These are phyloP conservation scores for Chaetomium fimeti DNA, from an alignment of 495 filamentous ascomycete genomes.

Conservation along the genomic window DNA sequence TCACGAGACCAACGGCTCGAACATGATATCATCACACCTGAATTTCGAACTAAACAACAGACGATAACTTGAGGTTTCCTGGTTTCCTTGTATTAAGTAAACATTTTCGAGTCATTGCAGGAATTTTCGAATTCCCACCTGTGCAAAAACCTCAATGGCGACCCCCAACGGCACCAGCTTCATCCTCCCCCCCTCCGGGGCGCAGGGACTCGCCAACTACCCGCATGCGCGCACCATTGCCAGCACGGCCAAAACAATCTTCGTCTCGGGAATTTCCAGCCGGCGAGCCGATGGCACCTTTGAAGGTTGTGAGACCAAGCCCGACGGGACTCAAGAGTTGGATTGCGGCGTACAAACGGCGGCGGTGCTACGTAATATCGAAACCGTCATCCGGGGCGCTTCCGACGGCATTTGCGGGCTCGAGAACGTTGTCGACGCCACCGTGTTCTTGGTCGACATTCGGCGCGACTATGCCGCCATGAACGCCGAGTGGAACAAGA, in stretches of 20 bases:
- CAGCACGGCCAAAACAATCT: slow-evolving; percentile 28
- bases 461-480: slow-evolving; percentile 29
- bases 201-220: slow-evolving; percentile 35
- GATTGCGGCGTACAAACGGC: slow-evolving; percentile 32
- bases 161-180: slow-evolving; percentile 30
- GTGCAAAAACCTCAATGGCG: slow-evolving; percentile 7
- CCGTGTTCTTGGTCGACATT: slow-evolving; percentile 33
- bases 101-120: too few relatives aligned
- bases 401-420: slow-evolving; percentile 23
- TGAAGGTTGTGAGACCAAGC: slow-evolving; percentile 26
- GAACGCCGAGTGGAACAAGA: slow-evolving; percentile 36
- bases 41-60: background rate
- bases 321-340: slow-evolving; percentile 21
- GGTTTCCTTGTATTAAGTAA: too few relatives aligned
- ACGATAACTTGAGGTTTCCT: too few relatives aligned
- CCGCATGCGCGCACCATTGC: slow-evolving; percentile 32
- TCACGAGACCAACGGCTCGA: background rate
- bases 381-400: slow-evolving; percentile 29
- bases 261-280: slow-evolving; percentile 34
- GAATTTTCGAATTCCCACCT: background rate
- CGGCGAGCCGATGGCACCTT: slow-evolving; percentile 30
- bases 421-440: slow-evolving; percentile 34
- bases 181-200: slow-evolving; percentile 26
- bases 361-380: slow-evolving; percentile 33
- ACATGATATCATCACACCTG: background rate